Conservation (phyloP, 106 monocot genomes). For the Ottelia alismoides region DNA sequence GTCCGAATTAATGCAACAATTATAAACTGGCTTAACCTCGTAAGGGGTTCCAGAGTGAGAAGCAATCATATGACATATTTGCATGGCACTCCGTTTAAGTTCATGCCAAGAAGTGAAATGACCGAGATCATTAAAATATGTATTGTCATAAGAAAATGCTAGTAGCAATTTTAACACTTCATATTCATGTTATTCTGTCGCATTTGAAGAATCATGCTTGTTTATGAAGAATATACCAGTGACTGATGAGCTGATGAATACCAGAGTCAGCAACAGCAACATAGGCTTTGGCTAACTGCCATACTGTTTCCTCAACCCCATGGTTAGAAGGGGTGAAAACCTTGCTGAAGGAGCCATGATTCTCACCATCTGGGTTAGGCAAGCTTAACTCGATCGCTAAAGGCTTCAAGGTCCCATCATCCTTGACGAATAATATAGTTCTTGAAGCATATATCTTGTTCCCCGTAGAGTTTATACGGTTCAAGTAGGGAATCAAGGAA, state of each 20-base stretch:
- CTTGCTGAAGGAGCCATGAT: constrained; percentile 2
- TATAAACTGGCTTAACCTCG: too few relatives aligned
- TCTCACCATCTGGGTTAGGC: constrained; percentile 2
- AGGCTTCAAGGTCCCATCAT: constrained; percentile 25
- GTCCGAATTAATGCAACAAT: too few relatives aligned
- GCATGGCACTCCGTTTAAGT: too few relatives aligned
- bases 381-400: constrained; percentile 19
- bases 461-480: constrained; percentile 16
- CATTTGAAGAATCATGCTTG: too few relatives aligned
- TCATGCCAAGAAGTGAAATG: too few relatives aligned
- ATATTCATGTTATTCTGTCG: too few relatives aligned
- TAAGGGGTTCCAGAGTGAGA: too few relatives aligned
- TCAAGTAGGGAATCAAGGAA: constrained; percentile 16
- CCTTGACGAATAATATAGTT: constrained; percentile 24
- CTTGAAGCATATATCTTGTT: constrained; percentile 28
- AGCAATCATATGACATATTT: too few relatives aligned
- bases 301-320: constrained; percentile 9
- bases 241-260: constrained; percentile 29
- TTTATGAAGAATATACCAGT: too few relatives aligned
- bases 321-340: constrained; percentile 9
- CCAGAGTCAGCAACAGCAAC: constrained; percentile 13
- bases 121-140: too few relatives aligned
- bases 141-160: too few relatives aligned
- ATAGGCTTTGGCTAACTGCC: constrained; percentile 22
- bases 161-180: too few relatives aligned